A percentile compares a stretch with the other conserved stretches of the same genome.
Conservation (phyloP, 2,329 filamentous ascomycete genomes). For the Clarireedia hainanense region DNA sequence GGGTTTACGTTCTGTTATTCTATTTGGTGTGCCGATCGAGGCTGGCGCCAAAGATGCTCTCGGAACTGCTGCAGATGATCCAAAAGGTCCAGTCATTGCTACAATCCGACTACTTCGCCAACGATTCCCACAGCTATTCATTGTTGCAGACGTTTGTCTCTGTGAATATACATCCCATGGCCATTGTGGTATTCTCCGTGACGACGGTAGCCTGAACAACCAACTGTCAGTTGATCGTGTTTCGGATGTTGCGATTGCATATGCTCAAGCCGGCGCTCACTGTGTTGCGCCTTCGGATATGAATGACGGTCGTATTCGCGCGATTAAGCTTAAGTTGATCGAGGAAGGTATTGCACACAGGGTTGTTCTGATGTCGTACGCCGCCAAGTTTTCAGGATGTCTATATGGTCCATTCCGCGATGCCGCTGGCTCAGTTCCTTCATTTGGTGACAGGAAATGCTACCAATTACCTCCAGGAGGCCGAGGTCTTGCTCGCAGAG, state of each 20-base stretch:
- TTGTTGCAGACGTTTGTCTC: conserved; percentile 87
- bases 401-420: conserved; percentile 96
- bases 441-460: conserved; percentile 90
- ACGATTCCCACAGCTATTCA: conserved; percentile 83
- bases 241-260: conserved; percentile 94
- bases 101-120: conserved; percentile 77
- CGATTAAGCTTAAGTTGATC: conserved; percentile 96
- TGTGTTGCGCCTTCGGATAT: conserved; percentile 97
- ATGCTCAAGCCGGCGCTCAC: conserved; percentile 91
- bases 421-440: conserved; percentile 82
- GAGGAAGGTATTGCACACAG: conserved; percentile 89
- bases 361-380: conserved; percentile 93
- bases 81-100: conserved; percentile 82
- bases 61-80: conserved; percentile 87
- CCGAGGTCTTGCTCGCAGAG: conserved; percentile 81
- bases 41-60: conserved; percentile 81
- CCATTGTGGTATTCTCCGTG: conserved; percentile 90
- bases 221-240: conserved; percentile 88
- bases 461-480: conserved; percentile 94
- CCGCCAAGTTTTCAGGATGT: conserved; percentile 94
- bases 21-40: conserved; percentile 87
- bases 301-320: conserved; percentile 96
- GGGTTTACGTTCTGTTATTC: conserved; percentile 84
- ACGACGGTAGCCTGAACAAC: conserved; percentile 91
- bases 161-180: conserved; percentile 99